Percentiles rank a stretch among this genome's conserved stretches.
Conservation (phyloP, 2,329 filamentous ascomycete genomes). For the Sporothrix humicola region DNA sequence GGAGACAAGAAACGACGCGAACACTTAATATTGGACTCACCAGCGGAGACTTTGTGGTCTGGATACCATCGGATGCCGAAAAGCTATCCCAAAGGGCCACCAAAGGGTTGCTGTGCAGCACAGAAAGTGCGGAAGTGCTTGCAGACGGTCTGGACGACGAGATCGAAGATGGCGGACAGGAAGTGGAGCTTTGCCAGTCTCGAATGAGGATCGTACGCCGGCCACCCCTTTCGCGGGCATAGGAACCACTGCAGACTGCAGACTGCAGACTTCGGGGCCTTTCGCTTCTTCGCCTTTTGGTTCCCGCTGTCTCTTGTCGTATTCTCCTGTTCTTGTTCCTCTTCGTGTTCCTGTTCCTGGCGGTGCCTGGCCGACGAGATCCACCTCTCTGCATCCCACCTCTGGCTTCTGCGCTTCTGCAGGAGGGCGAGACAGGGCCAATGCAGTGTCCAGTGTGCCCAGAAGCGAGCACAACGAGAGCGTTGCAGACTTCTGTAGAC, state of each 20-base stretch:
- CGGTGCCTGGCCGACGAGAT: not conserved
- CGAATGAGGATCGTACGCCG: slow-evolving; percentile 26
- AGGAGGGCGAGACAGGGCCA: not conserved
- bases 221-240: slow-evolving; percentile 8
- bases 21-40: not conserved
- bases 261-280: not conserved
- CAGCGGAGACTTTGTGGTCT: not conserved
- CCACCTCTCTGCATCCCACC: slow-evolving; percentile 8
- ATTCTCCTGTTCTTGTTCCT: not conserved
- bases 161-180: slow-evolving; percentile 11
- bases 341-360: slow-evolving; percentile 2
- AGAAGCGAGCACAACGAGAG: not conserved
- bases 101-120: slow-evolving; percentile 3
- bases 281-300: not conserved
- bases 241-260: not conserved
- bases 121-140: not conserved
- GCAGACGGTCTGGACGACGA: not conserved
- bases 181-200: slow-evolving; percentile 19
- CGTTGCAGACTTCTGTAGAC: not conserved
- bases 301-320: not conserved
- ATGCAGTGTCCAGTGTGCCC: not conserved
- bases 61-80: not conserved
- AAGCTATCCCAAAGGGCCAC: too few species aligned
- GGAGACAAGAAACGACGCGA: slow-evolving; percentile 1
- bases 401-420: too few species aligned